Conservation (phyloP, 306 rosid species). For the Quercus alba region DNA sequence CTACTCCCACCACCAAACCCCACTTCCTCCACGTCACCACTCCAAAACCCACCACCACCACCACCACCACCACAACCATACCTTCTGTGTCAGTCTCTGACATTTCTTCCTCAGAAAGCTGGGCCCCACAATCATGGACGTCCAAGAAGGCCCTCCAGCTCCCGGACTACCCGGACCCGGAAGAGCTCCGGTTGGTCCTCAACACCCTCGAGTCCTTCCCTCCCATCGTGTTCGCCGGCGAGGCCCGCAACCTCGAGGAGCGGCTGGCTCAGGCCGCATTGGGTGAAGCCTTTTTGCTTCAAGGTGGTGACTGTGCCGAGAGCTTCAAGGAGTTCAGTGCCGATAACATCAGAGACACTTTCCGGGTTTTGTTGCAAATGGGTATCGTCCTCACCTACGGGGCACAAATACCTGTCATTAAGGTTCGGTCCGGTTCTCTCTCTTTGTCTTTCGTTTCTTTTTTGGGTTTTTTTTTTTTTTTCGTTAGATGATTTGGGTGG, state of each 20-base stretch:
- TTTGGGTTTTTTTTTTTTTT: not conserved
- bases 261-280: conserved; percentile 38
- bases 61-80: not conserved
- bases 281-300: conserved; percentile 43
- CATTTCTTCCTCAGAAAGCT: conserved; percentile 1
- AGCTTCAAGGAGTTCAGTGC: conserved; percentile 83
- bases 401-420: conserved; percentile 39
- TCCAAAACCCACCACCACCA: not conserved
- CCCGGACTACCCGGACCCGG: conserved; percentile 33
- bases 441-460: not conserved
- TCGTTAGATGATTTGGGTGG: not conserved
- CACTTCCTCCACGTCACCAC: not conserved
- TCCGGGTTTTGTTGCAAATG: conserved; percentile 42
- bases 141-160: conserved; percentile 38
- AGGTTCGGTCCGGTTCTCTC: conserved; percentile 9
- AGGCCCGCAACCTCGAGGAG: conserved; percentile 37
- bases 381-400: conserved; percentile 32
- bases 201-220: conserved; percentile 33
- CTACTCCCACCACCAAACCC: not conserved
- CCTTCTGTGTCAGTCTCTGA: conserved; percentile 4
- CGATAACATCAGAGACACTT: conserved; percentile 30
- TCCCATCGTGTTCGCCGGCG: conserved; percentile 42
- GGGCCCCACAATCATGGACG: conserved; percentile 41
- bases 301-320: conserved; percentile 66
- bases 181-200: conserved; percentile 32